These are phyloP conservation scores for Kodamaea hsintzibuensis DNA, from an alignment of 805 yeast species.

Conservation along the genomic window DNA sequence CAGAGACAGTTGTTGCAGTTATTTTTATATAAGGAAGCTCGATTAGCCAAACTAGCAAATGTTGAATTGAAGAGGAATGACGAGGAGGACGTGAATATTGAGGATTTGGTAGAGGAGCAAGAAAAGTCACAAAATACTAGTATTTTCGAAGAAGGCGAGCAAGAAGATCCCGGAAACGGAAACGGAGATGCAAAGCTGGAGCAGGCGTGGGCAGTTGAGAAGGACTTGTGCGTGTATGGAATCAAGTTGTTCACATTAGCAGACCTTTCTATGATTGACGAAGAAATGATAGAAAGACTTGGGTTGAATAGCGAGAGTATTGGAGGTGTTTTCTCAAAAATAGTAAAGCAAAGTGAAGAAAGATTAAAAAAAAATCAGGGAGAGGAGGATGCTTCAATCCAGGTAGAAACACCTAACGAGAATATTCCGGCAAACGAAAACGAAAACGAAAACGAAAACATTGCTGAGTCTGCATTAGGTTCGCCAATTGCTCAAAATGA, in stretches of 20 bases:
- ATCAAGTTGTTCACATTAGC: constrained; percentile 40
- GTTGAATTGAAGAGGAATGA: constrained; percentile 51
- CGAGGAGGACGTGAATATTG: constrained; percentile 50
- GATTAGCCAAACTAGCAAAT: constrained; percentile 36
- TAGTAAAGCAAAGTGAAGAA: constrained; percentile 22
- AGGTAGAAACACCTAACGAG: neutral
- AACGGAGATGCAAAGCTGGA: neutral
- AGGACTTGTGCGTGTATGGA: constrained; percentile 41
- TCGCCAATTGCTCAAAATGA: neutral
- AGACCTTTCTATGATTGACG: constrained; percentile 32
- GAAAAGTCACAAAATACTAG: constrained; percentile 5
- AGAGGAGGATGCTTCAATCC: neutral
- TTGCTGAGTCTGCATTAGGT: neutral
- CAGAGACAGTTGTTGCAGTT: constrained; percentile 38
- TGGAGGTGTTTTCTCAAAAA: constrained; percentile 31
- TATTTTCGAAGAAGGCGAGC: constrained; percentile 5
- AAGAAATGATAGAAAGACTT: constrained; percentile 30
- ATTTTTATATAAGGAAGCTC: constrained; percentile 52
- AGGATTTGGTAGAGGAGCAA: constrained; percentile 19
- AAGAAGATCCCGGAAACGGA: neutral
- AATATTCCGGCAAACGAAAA: neutral
- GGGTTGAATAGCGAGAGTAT: constrained; percentile 34
- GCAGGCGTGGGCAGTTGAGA: constrained; percentile 38
- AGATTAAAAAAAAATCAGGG: constrained; percentile 4
- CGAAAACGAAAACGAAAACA: neutral